A percentile compares a stretch with the other conserved stretches of the same genome.
These are phyloP conservation scores for Apophysomyces ossiformis DNA, from an alignment of 371 early-diverging fungal species.

Conservation along the genomic window DNA sequence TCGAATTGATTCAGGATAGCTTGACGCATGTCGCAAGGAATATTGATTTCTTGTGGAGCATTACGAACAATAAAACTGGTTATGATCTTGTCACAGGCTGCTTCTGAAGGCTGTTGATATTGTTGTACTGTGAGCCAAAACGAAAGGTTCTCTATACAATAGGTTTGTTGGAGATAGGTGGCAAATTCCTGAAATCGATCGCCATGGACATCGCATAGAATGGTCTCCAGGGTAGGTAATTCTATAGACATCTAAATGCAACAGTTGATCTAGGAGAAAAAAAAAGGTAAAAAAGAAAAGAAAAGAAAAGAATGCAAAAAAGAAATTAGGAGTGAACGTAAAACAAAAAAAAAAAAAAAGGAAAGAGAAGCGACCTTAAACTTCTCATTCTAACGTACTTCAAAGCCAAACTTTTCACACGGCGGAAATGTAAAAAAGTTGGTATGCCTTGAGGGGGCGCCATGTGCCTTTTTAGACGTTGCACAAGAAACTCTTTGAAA, in stretches of 20 bases:
- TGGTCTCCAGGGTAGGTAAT: slow-evolving; percentile 42
- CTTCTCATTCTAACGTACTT: no score
- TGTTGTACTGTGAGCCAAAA: slow-evolving; percentile 41
- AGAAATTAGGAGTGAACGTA: background rate
- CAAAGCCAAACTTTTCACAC: no score
- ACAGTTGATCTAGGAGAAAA: background rate
- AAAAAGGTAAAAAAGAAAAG: background rate
- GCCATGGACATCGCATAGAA: slow-evolving; percentile 28
- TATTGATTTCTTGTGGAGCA: slow-evolving; percentile 50
- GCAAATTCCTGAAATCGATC: slow-evolving; percentile 39
- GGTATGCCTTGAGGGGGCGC: background rate
- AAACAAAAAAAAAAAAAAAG: background rate
- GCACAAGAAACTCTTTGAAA: background rate
- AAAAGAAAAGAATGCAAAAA: background rate
- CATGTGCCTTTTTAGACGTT: slow-evolving; percentile 5
- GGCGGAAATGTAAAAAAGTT: no score
- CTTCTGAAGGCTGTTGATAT: slow-evolving; percentile 26
- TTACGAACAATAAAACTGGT: slow-evolving; percentile 32
- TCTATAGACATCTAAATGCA: slow-evolving; percentile 19
- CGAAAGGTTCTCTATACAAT: slow-evolving; percentile 42
- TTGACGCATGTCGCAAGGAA: slow-evolving; percentile 41
- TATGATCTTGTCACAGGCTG: slow-evolving; percentile 35
- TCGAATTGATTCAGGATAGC: slow-evolving; percentile 30
- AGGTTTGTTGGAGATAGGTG: slow-evolving; percentile 38
- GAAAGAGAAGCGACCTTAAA: background rate